Evolutionary conservation across 2,329 filamentous ascomycete genomes (phyloP).

Genomic region (Curvularia verruculosa): DNA sequence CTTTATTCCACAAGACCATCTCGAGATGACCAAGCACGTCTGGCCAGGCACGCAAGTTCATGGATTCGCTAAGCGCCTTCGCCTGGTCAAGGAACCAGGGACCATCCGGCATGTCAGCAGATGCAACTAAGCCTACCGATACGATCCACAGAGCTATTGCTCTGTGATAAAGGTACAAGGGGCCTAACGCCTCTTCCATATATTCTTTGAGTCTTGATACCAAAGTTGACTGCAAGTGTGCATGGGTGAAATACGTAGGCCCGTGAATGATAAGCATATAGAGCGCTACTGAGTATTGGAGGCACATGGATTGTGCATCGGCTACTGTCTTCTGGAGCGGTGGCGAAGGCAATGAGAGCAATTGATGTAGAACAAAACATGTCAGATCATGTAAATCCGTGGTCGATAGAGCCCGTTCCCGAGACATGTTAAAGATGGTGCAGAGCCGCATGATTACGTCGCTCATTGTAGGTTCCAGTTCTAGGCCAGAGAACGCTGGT

Average conservation of each 20-base stretch:
- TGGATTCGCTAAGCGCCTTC: not conserved
- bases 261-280: slow-evolving; percentile 63
- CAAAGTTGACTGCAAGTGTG: slow-evolving; percentile 24
- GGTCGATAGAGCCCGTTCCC: slow-evolving; percentile 38
- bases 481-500: slow-evolving; percentile 23
- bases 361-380: slow-evolving; percentile 60
- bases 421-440: slow-evolving; percentile 50
- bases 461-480: slow-evolving; percentile 45
- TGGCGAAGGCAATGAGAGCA: slow-evolving; percentile 46
- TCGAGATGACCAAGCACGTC: not conserved
- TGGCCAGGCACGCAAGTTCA: slow-evolving; percentile 1
- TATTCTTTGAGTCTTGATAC: slow-evolving; percentile 17
- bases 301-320: slow-evolving; percentile 20
- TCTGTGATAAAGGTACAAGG: not conserved
- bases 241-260: slow-evolving; percentile 63
- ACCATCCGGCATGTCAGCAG: not conserved
- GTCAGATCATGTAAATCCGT: slow-evolving; percentile 62
- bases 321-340: slow-evolving; percentile 18
- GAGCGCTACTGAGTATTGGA: slow-evolving; percentile 57
- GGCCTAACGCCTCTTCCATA: slow-evolving; percentile 7
- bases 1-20: slow-evolving; percentile 1
- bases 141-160: slow-evolving; percentile 6
- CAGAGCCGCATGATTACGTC: slow-evolving; percentile 55
- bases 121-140: slow-evolving; percentile 7
- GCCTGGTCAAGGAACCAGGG: slow-evolving; percentile 2